These are phyloP conservation scores for Russula dissimulans DNA, from an alignment of 768 basidiomycete species.

Conservation along the genomic window DNA sequence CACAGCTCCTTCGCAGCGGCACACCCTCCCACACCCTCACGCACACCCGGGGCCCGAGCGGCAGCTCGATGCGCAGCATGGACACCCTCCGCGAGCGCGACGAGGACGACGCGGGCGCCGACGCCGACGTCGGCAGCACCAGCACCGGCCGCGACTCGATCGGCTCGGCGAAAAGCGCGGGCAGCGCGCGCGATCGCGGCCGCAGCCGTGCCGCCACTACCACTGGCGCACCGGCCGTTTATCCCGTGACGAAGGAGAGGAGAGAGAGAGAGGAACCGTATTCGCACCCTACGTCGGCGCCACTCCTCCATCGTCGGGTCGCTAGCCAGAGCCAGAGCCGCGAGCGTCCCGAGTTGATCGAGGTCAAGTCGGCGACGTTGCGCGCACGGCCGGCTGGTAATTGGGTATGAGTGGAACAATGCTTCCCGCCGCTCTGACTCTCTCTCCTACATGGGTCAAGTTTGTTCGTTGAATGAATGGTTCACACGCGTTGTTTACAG, in stretches of 20 bases:
- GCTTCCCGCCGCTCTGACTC: too few species aligned
- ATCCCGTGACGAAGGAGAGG: not conserved
- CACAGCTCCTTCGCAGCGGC: not conserved
- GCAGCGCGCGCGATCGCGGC: slow-evolving; percentile 4
- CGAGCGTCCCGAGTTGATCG: slow-evolving; percentile 10
- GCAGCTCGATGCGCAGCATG: slow-evolving; percentile 49
- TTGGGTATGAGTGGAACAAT: slow-evolving; percentile 3
- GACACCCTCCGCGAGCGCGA: slow-evolving; percentile 50
- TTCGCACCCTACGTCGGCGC: not conserved
- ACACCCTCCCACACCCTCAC: slow-evolving; percentile 22
- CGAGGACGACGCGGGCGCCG: slow-evolving; percentile 25
- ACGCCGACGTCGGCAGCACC: slow-evolving; percentile 1
- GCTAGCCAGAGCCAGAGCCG: slow-evolving; percentile 14
- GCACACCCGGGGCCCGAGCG: slow-evolving; percentile 39
- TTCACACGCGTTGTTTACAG: too few species aligned
- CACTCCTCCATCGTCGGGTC: slow-evolving; percentile 9
- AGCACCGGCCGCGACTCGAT: slow-evolving; percentile 17
- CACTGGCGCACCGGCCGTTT: not conserved
- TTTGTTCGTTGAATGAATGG: not conserved
- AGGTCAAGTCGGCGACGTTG: slow-evolving; percentile 5
- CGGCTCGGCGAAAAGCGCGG: slow-evolving; percentile 9
- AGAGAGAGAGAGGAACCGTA: not conserved
- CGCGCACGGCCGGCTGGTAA: slow-evolving; percentile 8
- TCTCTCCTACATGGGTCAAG: not conserved
- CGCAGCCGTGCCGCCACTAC: not conserved